phyloP scores from a whole-genome alignment of 2,329 filamentous ascomycete genomes.

The Aspergillus felis region DNA sequence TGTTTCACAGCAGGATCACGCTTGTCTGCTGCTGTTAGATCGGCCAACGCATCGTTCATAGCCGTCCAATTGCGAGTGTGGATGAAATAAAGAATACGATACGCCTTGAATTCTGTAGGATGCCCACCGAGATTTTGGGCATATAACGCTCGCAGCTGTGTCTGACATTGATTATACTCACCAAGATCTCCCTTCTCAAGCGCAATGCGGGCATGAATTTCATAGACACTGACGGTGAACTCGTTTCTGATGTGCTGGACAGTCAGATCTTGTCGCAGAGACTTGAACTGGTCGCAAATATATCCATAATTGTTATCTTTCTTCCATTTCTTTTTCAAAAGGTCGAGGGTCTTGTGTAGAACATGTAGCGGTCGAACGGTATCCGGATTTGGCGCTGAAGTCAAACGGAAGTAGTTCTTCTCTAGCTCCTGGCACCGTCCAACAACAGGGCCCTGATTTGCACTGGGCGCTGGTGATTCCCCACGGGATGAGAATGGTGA shows the following conservation, averaged over 20 bases:
- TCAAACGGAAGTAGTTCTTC: conserved; percentile 93
- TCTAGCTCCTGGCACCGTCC: conserved; percentile 81
- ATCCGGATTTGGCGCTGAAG: conserved; percentile 80
- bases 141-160: conserved; percentile 90
- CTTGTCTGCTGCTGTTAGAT: conserved; percentile 98
- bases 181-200: conserved; percentile 97
- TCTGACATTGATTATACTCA: conserved; percentile 99
- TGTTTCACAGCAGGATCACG: conserved; percentile 79
- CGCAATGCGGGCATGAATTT: conserved; percentile 95
- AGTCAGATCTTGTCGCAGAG: conserved; percentile 93
- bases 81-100: conserved; percentile 99
- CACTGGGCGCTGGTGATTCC: conserved; percentile 46
- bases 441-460: conserved; percentile 65
- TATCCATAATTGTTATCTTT: conserved; percentile 92
- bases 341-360: conserved; percentile 76
- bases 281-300: conserved; percentile 99
- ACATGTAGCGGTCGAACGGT: conserved; percentile 80
- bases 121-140: conserved; percentile 81
- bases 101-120: conserved; percentile 94
- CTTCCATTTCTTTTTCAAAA: conserved; percentile 92
- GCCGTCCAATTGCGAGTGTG: conserved; percentile 97
- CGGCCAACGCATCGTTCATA: conserved; percentile 96
- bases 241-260: conserved; percentile 96
- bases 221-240: conserved; percentile 94
- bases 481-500: conserved; percentile 40